Percentiles rank a stretch among this genome's conserved stretches.
These are phyloP conservation scores for Mucor sp. DNA, from an alignment of 371 early-diverging fungal genomes.

Conservation along the genomic window DNA sequence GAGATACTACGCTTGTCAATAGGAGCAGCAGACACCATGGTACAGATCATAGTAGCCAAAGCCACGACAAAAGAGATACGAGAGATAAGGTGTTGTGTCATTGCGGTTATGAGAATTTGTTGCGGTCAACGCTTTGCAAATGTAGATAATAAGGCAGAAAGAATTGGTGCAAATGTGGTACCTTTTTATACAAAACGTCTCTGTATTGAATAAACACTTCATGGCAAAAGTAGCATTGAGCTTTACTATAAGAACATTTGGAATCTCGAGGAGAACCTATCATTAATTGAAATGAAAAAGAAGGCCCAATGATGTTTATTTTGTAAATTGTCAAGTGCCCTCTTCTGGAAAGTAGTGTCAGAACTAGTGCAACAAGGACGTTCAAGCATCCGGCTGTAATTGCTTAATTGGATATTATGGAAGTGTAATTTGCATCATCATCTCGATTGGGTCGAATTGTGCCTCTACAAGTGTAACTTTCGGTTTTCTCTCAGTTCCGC, in stretches of 20 bases:
- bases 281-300: not conserved
- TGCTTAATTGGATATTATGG: not conserved
- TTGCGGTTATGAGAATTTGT: not conserved
- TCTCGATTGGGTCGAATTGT: not conserved
- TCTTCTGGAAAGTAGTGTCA: not conserved
- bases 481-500: no score
- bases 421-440: not conserved
- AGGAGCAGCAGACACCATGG: not conserved
- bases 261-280: not conserved
- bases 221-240: not conserved
- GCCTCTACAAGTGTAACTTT: not conserved
- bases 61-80: not conserved
- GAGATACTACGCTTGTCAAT: constrained; percentile 4
- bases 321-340: not conserved
- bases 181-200: not conserved
- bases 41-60: not conserved
- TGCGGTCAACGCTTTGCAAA: not conserved
- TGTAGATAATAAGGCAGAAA: not conserved
- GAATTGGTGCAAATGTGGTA: not conserved
- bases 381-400: no score
- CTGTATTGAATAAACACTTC: not conserved
- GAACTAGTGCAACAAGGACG: not conserved
- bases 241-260: not conserved
- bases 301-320: not conserved
- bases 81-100: not conserved